A percentile compares a stretch with the other conserved stretches of the same genome.
These are phyloP conservation scores for Tephrocybe rancida DNA, from an alignment of 768 basidiomycete species.

Conservation along the genomic window DNA sequence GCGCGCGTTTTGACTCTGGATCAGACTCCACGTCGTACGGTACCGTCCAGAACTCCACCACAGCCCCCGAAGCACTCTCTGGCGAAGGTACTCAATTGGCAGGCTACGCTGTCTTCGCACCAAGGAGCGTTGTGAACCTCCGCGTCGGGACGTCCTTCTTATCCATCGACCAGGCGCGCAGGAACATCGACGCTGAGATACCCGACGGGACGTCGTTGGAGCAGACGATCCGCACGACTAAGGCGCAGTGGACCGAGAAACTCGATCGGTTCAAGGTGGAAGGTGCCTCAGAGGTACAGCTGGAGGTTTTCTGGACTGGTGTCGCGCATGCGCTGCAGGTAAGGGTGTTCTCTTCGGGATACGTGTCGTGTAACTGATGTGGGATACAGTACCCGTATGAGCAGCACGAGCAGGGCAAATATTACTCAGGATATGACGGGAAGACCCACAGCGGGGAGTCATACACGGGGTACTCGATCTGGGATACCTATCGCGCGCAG, in stretches of 20 bases:
- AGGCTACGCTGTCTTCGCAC: constrained; percentile 53
- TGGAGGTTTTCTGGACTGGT: constrained; percentile 59
- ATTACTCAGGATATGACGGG: constrained; percentile 82
- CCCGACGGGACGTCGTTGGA: constrained; percentile 40
- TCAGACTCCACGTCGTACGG: constrained; percentile 40
- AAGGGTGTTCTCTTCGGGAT: neutral
- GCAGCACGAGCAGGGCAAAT: constrained; percentile 62
- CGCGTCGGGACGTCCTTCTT: constrained; percentile 66
- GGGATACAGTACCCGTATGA: constrained; percentile 71
- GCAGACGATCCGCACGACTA: neutral
- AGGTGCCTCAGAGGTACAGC: constrained; percentile 49
- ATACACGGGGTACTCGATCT: constrained; percentile 81
- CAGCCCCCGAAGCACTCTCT: constrained; percentile 25
- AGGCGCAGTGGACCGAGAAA: constrained; percentile 49
- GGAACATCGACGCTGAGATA: neutral
- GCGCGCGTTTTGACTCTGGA: constrained; percentile 55
- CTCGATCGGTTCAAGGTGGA: constrained; percentile 51
- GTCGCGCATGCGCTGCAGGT: constrained; percentile 68
- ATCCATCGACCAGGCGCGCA: constrained; percentile 61
- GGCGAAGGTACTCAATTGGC: constrained; percentile 48
- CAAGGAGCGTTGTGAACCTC: constrained; percentile 47
- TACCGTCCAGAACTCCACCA: constrained; percentile 46
- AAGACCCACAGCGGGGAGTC: constrained; percentile 57
- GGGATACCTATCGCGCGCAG: constrained; percentile 80
- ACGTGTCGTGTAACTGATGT: constrained; percentile 1